Percentiles rank a stretch among this genome's conserved stretches.
Conservation (phyloP, 345 rosid genomes). For the Tarenaya hassleriana region DNA sequence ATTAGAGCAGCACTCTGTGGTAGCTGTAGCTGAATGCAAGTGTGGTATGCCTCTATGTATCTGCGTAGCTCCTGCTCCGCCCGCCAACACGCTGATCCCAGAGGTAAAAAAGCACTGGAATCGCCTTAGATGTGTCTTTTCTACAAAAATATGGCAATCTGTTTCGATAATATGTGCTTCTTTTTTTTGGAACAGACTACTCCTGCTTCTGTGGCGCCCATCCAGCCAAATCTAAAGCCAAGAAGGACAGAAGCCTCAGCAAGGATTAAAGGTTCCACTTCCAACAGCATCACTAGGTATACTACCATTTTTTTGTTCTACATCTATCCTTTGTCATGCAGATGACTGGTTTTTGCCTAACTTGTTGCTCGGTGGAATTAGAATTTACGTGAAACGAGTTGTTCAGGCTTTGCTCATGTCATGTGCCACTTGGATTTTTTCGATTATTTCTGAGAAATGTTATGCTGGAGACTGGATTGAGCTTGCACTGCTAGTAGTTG, state of each 20-base stretch:
- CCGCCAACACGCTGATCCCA: conserved; percentile 25
- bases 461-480: neutral
- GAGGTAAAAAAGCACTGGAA: conserved; percentile 30
- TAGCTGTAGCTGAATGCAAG: conserved; percentile 52
- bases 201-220: conserved; percentile 23
- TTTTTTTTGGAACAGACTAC: conserved; percentile 35
- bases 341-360: neutral
- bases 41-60: conserved; percentile 98
- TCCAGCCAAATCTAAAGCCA: conserved; percentile 41
- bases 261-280: conserved; percentile 52
- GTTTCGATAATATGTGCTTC: neutral
- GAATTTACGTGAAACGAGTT: neutral
- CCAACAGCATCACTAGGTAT: conserved; percentile 54
- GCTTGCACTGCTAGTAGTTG: too few relatives aligned
- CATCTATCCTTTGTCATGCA: neutral
- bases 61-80: conserved; percentile 55
- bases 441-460: neutral
- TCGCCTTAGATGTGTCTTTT: neutral
- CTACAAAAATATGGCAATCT: neutral
- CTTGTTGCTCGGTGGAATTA: neutral
- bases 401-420: too few relatives aligned
- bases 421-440: neutral
- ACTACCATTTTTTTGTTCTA: conserved; percentile 14
- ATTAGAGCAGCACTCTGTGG: conserved; percentile 23
- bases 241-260: conserved; percentile 37